Conservation (phyloP, 805 yeast species). For the Pichia gijzeniarum region DNA sequence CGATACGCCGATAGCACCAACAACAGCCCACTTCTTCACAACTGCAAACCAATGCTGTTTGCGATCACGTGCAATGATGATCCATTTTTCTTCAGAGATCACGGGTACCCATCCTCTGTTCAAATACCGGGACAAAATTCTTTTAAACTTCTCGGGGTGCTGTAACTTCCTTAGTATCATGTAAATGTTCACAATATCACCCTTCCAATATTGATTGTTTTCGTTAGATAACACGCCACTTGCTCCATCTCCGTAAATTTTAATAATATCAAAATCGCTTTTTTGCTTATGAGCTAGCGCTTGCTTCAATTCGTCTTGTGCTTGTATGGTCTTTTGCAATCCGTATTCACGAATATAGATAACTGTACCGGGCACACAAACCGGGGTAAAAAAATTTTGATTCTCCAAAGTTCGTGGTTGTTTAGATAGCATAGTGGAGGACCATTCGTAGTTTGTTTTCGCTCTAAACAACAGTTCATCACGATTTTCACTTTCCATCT, state of each 20-base stretch:
- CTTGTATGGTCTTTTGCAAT: background rate
- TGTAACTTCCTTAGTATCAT: slow-evolving; percentile 27
- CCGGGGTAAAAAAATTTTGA: slow-evolving; percentile 42
- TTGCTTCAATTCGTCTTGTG: background rate
- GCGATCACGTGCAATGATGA: slow-evolving; percentile 35
- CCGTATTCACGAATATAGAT: slow-evolving; percentile 17
- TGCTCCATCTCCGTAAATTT: slow-evolving; percentile 6
- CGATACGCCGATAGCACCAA: background rate
- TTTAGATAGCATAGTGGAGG: slow-evolving; percentile 29
- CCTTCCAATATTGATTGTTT: slow-evolving; percentile 2
- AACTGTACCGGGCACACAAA: slow-evolving; percentile 29
- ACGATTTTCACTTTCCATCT: slow-evolving; percentile 32
- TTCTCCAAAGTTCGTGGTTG: slow-evolving; percentile 36
- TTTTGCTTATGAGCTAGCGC: background rate
- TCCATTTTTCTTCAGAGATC: slow-evolving; percentile 39
- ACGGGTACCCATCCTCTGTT: slow-evolving; percentile 46
- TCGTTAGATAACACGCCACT: background rate
- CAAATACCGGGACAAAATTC: slow-evolving; percentile 37
- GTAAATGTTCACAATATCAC: slow-evolving; percentile 12
- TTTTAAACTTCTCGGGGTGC: slow-evolving; percentile 32
- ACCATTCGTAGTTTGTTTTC: slow-evolving; percentile 47
- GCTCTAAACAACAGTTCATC: slow-evolving; percentile 43
- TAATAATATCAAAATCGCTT: background rate
- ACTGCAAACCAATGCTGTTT: background rate
- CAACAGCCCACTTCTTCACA: background rate